These are phyloP conservation scores for Hirsutella minnesotensis DNA, from an alignment of 2,329 filamentous ascomycete genomes.

Conservation along the genomic window DNA sequence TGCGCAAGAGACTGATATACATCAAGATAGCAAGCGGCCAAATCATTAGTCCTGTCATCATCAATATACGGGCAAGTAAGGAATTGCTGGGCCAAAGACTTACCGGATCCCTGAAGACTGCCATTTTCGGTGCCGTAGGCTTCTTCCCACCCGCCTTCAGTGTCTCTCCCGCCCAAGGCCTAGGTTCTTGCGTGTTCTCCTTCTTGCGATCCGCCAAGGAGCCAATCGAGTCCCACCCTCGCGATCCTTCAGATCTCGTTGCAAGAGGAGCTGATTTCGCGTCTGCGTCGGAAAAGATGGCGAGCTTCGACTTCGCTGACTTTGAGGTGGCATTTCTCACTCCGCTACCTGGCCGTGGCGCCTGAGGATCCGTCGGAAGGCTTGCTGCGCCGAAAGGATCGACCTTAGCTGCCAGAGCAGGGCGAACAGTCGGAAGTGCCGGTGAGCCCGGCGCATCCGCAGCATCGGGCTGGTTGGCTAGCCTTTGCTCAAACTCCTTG, in stretches of 20 bases:
- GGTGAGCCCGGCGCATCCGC: slow-evolving; percentile 67
- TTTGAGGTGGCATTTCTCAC: slow-evolving; percentile 43
- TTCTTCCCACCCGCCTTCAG: slow-evolving; percentile 79
- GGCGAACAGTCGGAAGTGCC: slow-evolving; percentile 70
- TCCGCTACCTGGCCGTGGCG: slow-evolving; percentile 37
- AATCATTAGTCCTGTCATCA: slow-evolving; percentile 92
- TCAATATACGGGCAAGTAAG: slow-evolving; percentile 59
- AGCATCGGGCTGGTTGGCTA: slow-evolving; percentile 50
- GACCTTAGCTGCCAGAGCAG: slow-evolving; percentile 73
- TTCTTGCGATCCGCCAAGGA: slow-evolving; percentile 82
- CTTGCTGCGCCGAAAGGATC: slow-evolving; percentile 62
- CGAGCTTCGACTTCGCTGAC: slow-evolving; percentile 66
- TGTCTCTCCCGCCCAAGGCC: slow-evolving; percentile 86
- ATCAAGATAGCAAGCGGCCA: slow-evolving; percentile 28
- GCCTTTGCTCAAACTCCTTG: slow-evolving; percentile 76
- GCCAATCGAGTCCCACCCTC: slow-evolving; percentile 88
- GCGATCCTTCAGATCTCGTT: slow-evolving; percentile 40
- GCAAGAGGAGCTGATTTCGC: slow-evolving; percentile 45
- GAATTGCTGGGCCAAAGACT: slow-evolving; percentile 17
- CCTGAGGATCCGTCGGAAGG: slow-evolving; percentile 53
- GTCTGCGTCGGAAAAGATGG: slow-evolving; percentile 78
- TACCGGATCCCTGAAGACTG: slow-evolving; percentile 94
- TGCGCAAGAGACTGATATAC: slow-evolving; percentile 44
- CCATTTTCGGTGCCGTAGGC: slow-evolving; percentile 62
- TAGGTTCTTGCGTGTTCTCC: slow-evolving; percentile 78